Percentiles rank a stretch among this genome's conserved stretches.
Conservation (phyloP, 192 early-diverging fungal species). For the Mortierella claussenii region DNA sequence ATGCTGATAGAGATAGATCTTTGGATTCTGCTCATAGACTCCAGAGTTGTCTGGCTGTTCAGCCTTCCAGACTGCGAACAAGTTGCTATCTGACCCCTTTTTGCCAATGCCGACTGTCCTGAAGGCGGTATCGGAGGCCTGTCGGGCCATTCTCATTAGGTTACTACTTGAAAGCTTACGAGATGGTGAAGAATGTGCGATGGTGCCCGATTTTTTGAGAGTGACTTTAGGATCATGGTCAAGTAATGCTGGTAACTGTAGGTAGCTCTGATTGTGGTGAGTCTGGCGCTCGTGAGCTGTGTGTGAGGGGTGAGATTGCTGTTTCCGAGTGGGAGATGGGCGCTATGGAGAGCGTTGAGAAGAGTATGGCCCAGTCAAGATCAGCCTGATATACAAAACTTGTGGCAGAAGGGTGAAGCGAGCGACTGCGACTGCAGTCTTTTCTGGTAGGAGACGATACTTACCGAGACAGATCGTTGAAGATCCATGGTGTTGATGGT, state of each 20-base stretch:
- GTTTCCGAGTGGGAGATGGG: conserved; percentile 1
- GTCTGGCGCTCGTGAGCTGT: too few species aligned
- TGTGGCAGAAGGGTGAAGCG: too few species aligned
- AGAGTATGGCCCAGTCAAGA: too few species aligned
- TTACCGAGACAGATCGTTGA: conserved; percentile 41
- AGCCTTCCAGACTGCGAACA: not conserved
- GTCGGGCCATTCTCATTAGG: conserved; percentile 31
- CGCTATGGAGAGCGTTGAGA: not conserved
- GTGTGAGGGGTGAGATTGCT: too few species aligned
- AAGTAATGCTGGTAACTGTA: not conserved
- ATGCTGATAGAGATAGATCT: conserved; percentile 28
- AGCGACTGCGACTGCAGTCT: too few species aligned
- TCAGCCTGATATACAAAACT: too few species aligned
- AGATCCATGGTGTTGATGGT: conserved; percentile 1
- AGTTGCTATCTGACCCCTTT: conserved; percentile 25
- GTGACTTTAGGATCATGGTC: not conserved
- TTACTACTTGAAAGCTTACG: conserved; percentile 18
- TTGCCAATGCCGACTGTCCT: conserved; percentile 14
- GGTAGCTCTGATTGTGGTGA: too few species aligned
- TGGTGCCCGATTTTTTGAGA: conserved; percentile 2
- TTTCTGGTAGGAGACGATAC: not conserved
- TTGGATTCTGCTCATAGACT: conserved; percentile 49
- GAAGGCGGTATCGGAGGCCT: conserved; percentile 42
- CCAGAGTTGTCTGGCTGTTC: not conserved
- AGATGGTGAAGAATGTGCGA: conserved; percentile 1